Percentiles rank a stretch among this genome's conserved stretches.
These are phyloP conservation scores for Tanozyma kutaoensis DNA, from an alignment of 805 yeast species.

Conservation along the genomic window DNA sequence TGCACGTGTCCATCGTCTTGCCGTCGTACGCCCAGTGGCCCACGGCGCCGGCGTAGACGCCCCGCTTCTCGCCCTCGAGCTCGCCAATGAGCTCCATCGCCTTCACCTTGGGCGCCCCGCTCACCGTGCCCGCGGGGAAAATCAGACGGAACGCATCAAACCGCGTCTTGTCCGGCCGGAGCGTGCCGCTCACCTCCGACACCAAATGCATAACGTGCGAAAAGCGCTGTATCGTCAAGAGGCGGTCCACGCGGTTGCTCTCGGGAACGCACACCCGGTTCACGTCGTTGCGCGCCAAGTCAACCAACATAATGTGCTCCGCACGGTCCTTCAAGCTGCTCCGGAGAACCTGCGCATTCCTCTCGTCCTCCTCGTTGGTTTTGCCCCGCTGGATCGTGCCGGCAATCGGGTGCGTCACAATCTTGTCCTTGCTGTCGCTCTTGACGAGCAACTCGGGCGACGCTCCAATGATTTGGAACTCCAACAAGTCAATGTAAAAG, in stretches of 20 bases:
- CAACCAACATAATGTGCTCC: constrained; percentile 98
- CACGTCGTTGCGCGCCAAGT: constrained; percentile 91
- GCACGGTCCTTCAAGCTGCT: constrained; percentile 85
- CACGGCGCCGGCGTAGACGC: constrained; percentile 97
- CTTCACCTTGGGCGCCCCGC: constrained; percentile 95
- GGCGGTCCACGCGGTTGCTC: constrained; percentile 75
- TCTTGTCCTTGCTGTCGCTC: constrained; percentile 55
- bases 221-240: constrained; percentile 83
- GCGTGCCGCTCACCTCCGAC: constrained; percentile 85
- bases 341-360: constrained; percentile 59
- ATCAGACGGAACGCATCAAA: constrained; percentile 96
- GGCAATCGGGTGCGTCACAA: constrained; percentile 95
- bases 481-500: constrained; percentile 84
- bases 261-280: constrained; percentile 87
- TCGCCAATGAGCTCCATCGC: constrained; percentile 94
- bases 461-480: constrained; percentile 94
- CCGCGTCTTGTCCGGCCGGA: constrained; percentile 72
- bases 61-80: constrained; percentile 83
- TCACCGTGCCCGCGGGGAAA: constrained; percentile 98
- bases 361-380: constrained; percentile 85
- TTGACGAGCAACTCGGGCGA: constrained; percentile 91
- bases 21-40: constrained; percentile 97
- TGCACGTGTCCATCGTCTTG: constrained; percentile 93
- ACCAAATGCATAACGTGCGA: constrained; percentile 96
- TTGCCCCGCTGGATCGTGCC: constrained; percentile 90